A percentile compares a stretch with the other conserved stretches of the same genome.
Conservation (phyloP, 2,329 filamentous ascomycete species). For the Fusarium falciforme region DNA sequence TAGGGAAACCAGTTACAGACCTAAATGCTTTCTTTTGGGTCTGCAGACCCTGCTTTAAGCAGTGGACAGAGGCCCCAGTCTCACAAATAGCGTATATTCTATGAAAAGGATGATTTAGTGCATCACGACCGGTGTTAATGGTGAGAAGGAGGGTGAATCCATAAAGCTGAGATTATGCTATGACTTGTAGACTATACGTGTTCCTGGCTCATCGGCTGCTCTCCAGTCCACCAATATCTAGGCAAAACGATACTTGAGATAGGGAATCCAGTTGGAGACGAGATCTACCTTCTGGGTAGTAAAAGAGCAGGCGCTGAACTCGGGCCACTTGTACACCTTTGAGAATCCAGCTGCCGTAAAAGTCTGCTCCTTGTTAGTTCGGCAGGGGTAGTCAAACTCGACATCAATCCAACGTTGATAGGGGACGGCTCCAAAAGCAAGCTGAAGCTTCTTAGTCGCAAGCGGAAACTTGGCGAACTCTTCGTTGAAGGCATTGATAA, state of each 20-base stretch:
- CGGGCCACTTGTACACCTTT: slow-evolving; percentile 20
- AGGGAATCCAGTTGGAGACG: slow-evolving; percentile 26
- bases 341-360: slow-evolving; percentile 17
- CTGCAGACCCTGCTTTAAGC: too few species aligned
- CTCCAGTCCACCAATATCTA: not conserved
- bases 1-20: too few species aligned
- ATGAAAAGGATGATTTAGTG: not conserved
- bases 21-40: too few species aligned
- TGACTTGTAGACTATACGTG: not conserved
- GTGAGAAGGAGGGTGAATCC: not conserved
- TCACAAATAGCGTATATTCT: not conserved
- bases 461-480: slow-evolving; percentile 25
- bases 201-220: not conserved
- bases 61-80: not conserved
- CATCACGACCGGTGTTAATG: not conserved
- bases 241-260: slow-evolving; percentile 31
- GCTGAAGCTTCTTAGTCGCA: slow-evolving; percentile 18
- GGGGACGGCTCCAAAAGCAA: slow-evolving; percentile 13
- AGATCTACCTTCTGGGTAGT: slow-evolving; percentile 20
- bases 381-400: slow-evolving; percentile 31
- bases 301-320: slow-evolving; percentile 21
- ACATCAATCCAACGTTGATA: slow-evolving; percentile 27
- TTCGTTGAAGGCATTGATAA: slow-evolving; percentile 12
- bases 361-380: slow-evolving; percentile 11
- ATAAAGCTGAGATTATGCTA: not conserved